Conservation (phyloP, 176 grass and related monocot species). For the Hordeum marinum region DNA sequence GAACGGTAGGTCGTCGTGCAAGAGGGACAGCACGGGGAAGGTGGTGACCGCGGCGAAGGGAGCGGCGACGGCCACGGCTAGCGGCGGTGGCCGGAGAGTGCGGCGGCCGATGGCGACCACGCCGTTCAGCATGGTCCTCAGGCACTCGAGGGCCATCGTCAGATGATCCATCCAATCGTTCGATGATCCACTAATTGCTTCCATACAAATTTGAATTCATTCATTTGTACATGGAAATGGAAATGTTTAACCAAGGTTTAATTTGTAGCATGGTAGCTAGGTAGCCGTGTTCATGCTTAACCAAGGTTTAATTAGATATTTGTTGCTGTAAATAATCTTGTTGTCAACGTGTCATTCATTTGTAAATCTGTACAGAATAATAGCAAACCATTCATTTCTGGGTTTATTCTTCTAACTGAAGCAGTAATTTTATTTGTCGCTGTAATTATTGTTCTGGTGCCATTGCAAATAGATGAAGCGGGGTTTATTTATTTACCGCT, state of each 20-base stretch:
- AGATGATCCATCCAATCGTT: conserved; percentile 7
- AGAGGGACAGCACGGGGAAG: conserved; percentile 51
- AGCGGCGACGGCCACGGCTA: neutral
- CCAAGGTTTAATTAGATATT: neutral
- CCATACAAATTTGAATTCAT: neutral
- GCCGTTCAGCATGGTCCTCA: conserved; percentile 52
- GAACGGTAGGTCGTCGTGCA: conserved; percentile 28
- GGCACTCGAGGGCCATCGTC: conserved; percentile 57
- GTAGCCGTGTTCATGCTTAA: neutral
- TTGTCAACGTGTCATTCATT: neutral
- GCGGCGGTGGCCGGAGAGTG: neutral
- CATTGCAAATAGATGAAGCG: neutral
- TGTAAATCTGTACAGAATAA: neutral
- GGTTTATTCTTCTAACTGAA: neutral
- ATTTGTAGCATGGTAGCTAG: no score
- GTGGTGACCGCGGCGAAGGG: conserved; percentile 31
- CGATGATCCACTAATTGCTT: neutral
- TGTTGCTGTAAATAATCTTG: neutral
- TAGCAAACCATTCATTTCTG: neutral
- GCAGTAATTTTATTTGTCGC: neutral
- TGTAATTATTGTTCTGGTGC: no score
- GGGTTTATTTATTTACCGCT: neutral
- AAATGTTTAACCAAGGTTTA: neutral
- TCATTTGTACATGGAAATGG: neutral
- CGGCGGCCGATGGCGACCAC: neutral